Evolutionary conservation across 2,329 filamentous ascomycete species (phyloP).

Genomic region (Ophiostoma sp.): DNA sequence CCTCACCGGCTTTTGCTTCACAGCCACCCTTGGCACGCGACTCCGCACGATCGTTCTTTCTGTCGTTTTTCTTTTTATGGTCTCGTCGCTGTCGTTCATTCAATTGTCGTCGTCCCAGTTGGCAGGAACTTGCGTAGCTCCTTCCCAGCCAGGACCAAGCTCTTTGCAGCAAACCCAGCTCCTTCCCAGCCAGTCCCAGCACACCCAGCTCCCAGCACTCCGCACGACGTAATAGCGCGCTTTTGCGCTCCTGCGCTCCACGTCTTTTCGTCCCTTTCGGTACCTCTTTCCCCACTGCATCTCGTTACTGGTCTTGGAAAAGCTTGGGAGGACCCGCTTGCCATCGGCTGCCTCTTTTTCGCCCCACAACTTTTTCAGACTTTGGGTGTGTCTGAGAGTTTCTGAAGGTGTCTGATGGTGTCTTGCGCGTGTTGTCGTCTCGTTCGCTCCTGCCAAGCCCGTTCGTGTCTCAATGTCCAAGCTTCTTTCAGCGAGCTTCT

Average conservation of each 20-base stretch:
- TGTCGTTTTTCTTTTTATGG: background rate
- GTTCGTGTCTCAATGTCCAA: conserved; percentile 28
- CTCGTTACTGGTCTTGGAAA: background rate
- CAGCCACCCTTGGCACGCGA: conserved; percentile 30
- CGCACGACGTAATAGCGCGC: conserved; percentile 16
- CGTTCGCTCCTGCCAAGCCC: background rate
- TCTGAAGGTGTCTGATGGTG: background rate
- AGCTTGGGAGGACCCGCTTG: background rate
- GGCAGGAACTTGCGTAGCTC: background rate
- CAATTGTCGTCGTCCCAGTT: background rate
- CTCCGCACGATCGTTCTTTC: conserved; percentile 7
- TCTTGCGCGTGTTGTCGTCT: conserved; percentile 8
- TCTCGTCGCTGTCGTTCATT: background rate
- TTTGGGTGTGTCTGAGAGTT: background rate
- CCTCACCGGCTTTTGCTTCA: conserved; percentile 10
- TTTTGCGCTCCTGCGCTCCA: background rate
- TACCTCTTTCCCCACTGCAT: conserved; percentile 2
- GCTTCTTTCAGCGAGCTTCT: background rate
- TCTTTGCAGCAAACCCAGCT: background rate
- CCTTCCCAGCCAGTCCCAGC: background rate
- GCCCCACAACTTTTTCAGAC: background rate
- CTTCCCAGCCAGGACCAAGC: background rate
- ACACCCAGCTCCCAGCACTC: background rate
- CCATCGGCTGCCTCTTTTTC: conserved; percentile 17
- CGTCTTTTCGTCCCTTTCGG: background rate